Evolutionary conservation across 1,284 basidiomycete genomes (phyloP), one percentile per base, ranked within the genome.

Genomic region (Ceratobasidium sp.): DNA sequence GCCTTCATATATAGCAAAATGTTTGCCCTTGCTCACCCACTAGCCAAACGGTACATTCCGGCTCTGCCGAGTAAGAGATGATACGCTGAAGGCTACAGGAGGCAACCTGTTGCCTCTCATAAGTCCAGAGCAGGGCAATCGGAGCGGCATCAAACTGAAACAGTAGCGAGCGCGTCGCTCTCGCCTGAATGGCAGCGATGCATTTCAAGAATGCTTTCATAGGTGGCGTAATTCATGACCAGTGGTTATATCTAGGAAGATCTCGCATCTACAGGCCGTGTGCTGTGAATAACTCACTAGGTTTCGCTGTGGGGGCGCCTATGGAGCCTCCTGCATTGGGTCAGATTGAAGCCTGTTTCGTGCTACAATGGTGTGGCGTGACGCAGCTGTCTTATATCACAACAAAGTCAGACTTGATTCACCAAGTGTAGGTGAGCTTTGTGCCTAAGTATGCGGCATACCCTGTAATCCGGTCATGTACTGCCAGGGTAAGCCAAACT

Each of bases 121-220:
- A 38, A n/a, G 38, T 13, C 44, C 57, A 62, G 44, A 50, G 42
- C 40, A 23, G 57, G 44, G 70, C 52, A 57, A 62, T 62, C 68
- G 46, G 69, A 56, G 71, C 71, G 71, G 71, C 42, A 75, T 56
- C 71, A 75, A 75, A 75, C 71, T 65, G 61, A 75, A 75, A 75
- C 71, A 3, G 38, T 56, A n/a, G 61, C 50, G 17, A 61, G 20
- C 28, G 40, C 38, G n/a, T 26, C 40, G 28, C 15, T 74, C 38
- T 75, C 40, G 20, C 13, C 44, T n/a, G 42, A 46, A 42, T 62
- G 12, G 33, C 67, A 69, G 33, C 6, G 56, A 57, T 28, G 52
- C 42, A 28, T 3, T 38, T 38, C 65, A 33, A 46, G 17, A 13
- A n/a, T 6, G 4, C 3, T 42, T 64, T 64, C 40, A 44, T 42